Base-by-base conservation (phyloP, 2,329 filamentous ascomycete species). In the Hymenoscyphus linearis region DNA sequence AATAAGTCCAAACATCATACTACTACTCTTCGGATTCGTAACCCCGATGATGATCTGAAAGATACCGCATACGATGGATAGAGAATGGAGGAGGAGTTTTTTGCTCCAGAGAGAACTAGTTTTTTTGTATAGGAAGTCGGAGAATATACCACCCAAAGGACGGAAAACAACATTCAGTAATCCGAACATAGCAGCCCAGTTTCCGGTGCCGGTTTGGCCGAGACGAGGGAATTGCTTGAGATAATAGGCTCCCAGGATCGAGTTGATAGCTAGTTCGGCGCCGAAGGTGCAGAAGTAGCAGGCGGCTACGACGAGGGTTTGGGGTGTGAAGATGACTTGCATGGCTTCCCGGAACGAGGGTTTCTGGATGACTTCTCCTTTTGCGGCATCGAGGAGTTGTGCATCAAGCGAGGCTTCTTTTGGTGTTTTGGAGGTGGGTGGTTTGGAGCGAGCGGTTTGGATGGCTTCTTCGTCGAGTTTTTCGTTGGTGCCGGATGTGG, bases 1-100 rank as follows among this genome's bases (percentile, higher is more conserved):
- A 9, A 96, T 78, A 5, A 96, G 84, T 1, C 89, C 90, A 60
- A 95, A 86, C 80, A 96, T 87, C 2, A 83, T 85, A 6, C 80
- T 75, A 55, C 87, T 74, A 26, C 81, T 71, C 27, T 85, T 81
- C 0, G 89, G 82, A 72, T 95, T 77, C 0, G 81, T 72, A n/a
- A 84, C 69, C 3, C 87, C 86, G 65, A 88, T 85, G n/a, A 82
- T 78, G 65, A 89, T 76, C 61, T 83, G 76, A 70, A 89, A 84
- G 1, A 76, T 78, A 10, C 86, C 85, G 59, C 81, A 81, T 56
- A 83, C 69, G 57, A 88, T 67, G 14, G 78, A 80, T 53, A 87
- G 77, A 61, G 76, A 76, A 64, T 85, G 79, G 2, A 89, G 76
- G 69, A 83, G 80, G 55, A 80, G 73, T 72, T 89, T 89, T 78